Percentiles rank a stretch among this genome's conserved stretches.
Conservation (phyloP, 2,329 filamentous ascomycete genomes). For the Fusarium sp. region DNA sequence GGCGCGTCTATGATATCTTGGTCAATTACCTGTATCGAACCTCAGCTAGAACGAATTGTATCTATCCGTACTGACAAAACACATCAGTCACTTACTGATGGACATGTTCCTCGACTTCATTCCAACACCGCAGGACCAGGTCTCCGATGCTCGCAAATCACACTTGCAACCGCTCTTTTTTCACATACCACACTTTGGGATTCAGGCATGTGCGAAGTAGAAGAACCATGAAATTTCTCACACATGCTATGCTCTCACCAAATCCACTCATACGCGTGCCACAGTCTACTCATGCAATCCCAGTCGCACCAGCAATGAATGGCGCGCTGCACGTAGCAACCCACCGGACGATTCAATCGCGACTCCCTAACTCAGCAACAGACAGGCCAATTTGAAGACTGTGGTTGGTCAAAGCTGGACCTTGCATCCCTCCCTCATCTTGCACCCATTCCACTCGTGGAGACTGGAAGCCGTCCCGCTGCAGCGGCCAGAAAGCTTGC, state of each 20-base stretch:
- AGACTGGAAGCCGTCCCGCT: constrained; percentile 29
- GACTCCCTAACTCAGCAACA: constrained; percentile 48
- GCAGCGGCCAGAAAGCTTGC: constrained; percentile 32
- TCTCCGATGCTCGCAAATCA: neutral
- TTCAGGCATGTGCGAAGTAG: constrained; percentile 18
- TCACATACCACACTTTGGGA: constrained; percentile 9
- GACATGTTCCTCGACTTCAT: constrained; percentile 8
- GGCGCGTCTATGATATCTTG: neutral
- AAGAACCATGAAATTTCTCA: constrained; percentile 24
- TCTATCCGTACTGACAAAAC: neutral
- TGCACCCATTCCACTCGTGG: constrained; percentile 41
- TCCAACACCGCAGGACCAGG: neutral
- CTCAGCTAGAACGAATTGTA: neutral
- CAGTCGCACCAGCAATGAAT: constrained; percentile 43
- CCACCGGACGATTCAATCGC: constrained; percentile 41
- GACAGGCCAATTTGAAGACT: constrained; percentile 35
- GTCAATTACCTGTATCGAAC: neutral
- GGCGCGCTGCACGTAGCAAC: constrained; percentile 38
- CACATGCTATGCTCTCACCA: constrained; percentile 27
- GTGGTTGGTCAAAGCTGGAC: constrained; percentile 40
- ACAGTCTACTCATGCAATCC: constrained; percentile 40
- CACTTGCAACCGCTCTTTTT: neutral
- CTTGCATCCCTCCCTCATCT: constrained; percentile 41
- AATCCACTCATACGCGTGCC: constrained; percentile 32
- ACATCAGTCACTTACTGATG: constrained; percentile 1